Conservation (phyloP, 768 basidiomycete species). For the Podaxis pistillaris region DNA sequence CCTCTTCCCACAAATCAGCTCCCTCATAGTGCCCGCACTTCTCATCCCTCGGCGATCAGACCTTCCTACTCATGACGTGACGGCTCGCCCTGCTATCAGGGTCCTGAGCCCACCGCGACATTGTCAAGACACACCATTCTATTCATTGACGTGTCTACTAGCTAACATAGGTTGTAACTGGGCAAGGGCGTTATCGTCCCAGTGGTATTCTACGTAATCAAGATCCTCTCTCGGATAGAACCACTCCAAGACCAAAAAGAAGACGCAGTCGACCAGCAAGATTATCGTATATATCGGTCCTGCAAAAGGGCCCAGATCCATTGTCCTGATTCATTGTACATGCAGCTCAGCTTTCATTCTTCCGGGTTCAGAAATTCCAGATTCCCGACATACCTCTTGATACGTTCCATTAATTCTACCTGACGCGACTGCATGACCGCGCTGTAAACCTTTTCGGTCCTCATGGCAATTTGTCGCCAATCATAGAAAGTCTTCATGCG, state of each 20-base stretch:
- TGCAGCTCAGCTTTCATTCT: constrained; percentile 1
- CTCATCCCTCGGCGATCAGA: background rate
- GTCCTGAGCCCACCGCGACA: constrained; percentile 2
- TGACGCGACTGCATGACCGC: constrained; percentile 59
- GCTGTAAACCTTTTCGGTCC: constrained; percentile 84
- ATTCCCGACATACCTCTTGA: constrained; percentile 56
- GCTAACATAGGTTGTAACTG: constrained; percentile 19
- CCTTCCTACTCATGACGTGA: background rate
- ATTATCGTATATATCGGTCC: constrained; percentile 90
- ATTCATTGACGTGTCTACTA: constrained; percentile 13
- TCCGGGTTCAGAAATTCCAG: background rate
- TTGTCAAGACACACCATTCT: background rate
- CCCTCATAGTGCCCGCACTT: no score
- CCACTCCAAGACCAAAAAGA: constrained; percentile 84
- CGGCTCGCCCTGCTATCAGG: background rate
- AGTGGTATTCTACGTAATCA: constrained; percentile 69
- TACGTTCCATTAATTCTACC: constrained; percentile 74
- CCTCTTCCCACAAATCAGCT: constrained; percentile 14
- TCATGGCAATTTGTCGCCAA: constrained; percentile 75
- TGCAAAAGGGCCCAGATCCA: constrained; percentile 74
- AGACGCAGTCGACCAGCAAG: constrained; percentile 84
- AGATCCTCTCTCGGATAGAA: constrained; percentile 75
- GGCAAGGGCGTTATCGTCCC: constrained; percentile 46
- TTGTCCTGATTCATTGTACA: constrained; percentile 47
- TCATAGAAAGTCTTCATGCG: constrained; percentile 82